Base-by-base conservation (phyloP, 345 rosid genomes). In the Salix caprea region DNA sequence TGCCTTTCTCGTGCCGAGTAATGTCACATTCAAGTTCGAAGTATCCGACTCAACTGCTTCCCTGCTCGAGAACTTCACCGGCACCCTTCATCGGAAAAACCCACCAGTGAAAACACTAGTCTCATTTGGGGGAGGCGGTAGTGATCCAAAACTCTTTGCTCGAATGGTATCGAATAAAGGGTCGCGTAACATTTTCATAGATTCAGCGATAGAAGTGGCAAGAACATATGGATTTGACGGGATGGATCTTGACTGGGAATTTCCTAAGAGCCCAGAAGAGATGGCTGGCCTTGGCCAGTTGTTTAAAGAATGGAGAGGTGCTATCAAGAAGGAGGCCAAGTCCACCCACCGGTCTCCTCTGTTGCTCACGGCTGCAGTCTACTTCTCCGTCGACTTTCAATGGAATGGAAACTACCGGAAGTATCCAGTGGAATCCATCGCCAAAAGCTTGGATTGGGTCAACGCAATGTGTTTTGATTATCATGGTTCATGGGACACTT, bases 201-300 rank as follows among this genome's bases (percentile, higher is more conserved):
- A 74, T 6, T 88, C 94, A 1, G 78, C 92, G 0, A 30, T 87
- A 7, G 80, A 86, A 66, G 74, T 82, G 0, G 94, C 90, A 2
- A 74, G 94, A 52, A 67, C 67, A 39, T 84, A 60, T 30, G 89
- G 83, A 26, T 88, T 85, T 46, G 89, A 87, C 65, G 94, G 94
- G 74, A 79, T 88, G 64, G 92, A 90, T 77, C 79, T 90, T 32
- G 92, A 87, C 48, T 90, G 92, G 94, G 94, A 90, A 54, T 88
- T 62, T 65, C 92, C 94, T 5, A 1, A 67, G 48, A 78, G 2
- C 79, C 81, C 71, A 4, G 69, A 69, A 69, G 87, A 88, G 42
- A 87, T 87, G 92, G 36, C 72, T 6, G 26, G 82, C 65, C 78
- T 86, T 60, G 84, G 74, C 82, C 34, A 16, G 4, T 16, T 88